These are phyloP conservation scores for Nakazawaea ishiwadae DNA, from an alignment of 805 yeast genomes.

Conservation along the genomic window DNA sequence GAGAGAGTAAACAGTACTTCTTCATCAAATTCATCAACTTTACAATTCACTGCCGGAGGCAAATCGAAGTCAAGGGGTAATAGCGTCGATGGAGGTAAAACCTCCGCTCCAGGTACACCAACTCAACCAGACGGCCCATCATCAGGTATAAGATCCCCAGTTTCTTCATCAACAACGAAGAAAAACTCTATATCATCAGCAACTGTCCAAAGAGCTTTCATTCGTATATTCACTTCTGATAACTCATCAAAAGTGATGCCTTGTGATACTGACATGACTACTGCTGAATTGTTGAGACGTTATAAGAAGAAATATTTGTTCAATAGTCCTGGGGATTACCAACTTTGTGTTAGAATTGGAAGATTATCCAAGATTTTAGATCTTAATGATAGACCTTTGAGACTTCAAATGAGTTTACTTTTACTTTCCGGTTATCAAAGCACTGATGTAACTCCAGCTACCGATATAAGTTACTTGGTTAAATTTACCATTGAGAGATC, in stretches of 20 bases:
- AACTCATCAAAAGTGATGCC: constrained; percentile 46
- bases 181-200: constrained; percentile 1
- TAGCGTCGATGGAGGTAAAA: background rate
- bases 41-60: background rate
- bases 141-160: background rate
- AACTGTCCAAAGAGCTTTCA: constrained; percentile 10
- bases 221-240: constrained; percentile 12
- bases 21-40: constrained; percentile 6
- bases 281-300: constrained; percentile 64
- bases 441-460: constrained; percentile 73
- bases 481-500: constrained; percentile 71
- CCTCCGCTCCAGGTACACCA: background rate
- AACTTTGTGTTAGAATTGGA: constrained; percentile 71
- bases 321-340: constrained; percentile 66
- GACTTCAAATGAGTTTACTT: constrained; percentile 69
- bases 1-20: constrained; percentile 9
- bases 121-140: background rate
- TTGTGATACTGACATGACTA: constrained; percentile 73
- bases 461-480: constrained; percentile 77
- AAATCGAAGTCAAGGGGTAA: constrained; percentile 6
- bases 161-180: constrained; percentile 3
- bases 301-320: constrained; percentile 77
- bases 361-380: constrained; percentile 70
- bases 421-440: constrained; percentile 75
- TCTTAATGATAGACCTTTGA: constrained; percentile 68